These are phyloP conservation scores for Dictyostelium citrinum DNA, from an alignment of 78 protist genomes.

Conservation along the genomic window DNA sequence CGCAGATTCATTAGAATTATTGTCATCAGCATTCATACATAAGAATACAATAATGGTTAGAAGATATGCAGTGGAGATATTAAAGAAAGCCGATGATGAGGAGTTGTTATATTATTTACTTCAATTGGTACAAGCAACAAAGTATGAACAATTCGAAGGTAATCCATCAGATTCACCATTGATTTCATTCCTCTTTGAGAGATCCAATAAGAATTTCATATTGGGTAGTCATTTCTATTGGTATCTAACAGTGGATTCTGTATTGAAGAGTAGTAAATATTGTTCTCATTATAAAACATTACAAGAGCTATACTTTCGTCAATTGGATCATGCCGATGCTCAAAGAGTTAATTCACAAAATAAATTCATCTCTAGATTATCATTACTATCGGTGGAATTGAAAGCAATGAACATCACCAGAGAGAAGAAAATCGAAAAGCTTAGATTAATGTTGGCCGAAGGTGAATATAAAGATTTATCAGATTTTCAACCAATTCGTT, in stretches of 20 bases:
- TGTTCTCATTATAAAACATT: constrained; percentile 28
- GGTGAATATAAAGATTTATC: constrained; percentile 69
- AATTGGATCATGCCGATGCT: neutral
- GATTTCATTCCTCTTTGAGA: constrained; percentile 58
- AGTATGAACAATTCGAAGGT: constrained; percentile 68
- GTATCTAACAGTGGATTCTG: constrained; percentile 69
- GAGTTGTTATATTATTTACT: constrained; percentile 88
- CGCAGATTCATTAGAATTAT: constrained; percentile 91
- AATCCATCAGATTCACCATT: constrained; percentile 30
- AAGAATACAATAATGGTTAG: constrained; percentile 83
- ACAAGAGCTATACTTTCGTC: constrained; percentile 22
- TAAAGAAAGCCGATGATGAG: constrained; percentile 72
- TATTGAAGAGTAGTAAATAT: neutral
- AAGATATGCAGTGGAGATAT: constrained; percentile 88
- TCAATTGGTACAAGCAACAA: constrained; percentile 96
- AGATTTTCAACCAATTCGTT: constrained; percentile 56
- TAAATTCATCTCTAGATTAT: constrained; percentile 20
- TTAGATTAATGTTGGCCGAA: constrained; percentile 36
- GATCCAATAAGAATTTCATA: constrained; percentile 32
- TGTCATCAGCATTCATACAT: constrained; percentile 65
- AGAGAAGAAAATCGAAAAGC: constrained; percentile 60
- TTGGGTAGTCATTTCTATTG: constrained; percentile 76
- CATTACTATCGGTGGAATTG: constrained; percentile 25
- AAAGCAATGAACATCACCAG: constrained; percentile 57
- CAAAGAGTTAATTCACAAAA: neutral